Evolutionary conservation across 2,329 filamentous ascomycete genomes (phyloP), one percentile per base, ranked within the genome.

Genomic region (Fusarium compactum): DNA sequence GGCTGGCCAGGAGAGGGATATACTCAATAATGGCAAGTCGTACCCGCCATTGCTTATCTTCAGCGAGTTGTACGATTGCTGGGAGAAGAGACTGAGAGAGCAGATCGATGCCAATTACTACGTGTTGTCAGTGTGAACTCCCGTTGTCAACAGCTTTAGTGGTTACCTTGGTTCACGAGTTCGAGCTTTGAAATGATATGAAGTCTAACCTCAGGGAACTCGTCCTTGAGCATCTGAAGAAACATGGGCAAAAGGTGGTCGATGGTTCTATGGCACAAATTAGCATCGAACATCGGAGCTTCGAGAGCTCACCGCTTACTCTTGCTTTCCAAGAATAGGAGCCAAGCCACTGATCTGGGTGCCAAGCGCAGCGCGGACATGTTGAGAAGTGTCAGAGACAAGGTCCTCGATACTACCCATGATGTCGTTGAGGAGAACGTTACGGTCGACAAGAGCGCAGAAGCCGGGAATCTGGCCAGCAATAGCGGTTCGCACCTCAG

Each of bases 101-200:
- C 20, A 97, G 89, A 67, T 99, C 96, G 81, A 99, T 99, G 68
- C 96, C 96, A 79, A 99, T 99, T 65, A 99, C 96, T 95, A 50
- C 15, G 24, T 32, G 58, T n/a, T 45, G 60, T 78, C 57, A 79
- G 76, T 46, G 46, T 27, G n/a, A 10, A 25, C 27, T 30, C n/a
- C 45, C 45, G 6, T 5, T 27, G 3, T 16, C 25, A 32, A 22
- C 30, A 45, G 9, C 24, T 24, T 16, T 34, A 24, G 18, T 45
- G n/a, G 84, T 69, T 85, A 94, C 93, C 93, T 83, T 98, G 93
- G 84, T 99, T 99, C 71, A 99, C 96, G 69, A 97, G 89, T 84
- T 99, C 97, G 58, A 99, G 90, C 83, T 99, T 99, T n/a, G 96
- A 98, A 78, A 99, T 99, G 80, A 99, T 99, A 83, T 99, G 97